Evolutionary conservation across 306 rosid species (phyloP).

Genomic region (Fragaria vesca): DNA sequence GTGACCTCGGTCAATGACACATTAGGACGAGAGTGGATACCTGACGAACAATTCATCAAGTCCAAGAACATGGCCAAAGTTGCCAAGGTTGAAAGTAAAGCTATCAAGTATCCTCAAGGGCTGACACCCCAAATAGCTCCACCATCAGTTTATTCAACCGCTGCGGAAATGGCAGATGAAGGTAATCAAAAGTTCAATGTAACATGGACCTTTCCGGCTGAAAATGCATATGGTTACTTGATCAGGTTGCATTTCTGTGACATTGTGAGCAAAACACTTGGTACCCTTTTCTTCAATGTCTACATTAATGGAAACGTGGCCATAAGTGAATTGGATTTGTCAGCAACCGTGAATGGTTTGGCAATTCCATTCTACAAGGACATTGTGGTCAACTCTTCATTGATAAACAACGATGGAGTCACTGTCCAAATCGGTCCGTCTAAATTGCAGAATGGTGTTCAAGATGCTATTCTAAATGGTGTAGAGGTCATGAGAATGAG

Average conservation of each 20-base stretch:
- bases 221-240: constrained; percentile 32
- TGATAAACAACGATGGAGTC: constrained; percentile 20
- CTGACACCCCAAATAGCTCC: constrained; percentile 33
- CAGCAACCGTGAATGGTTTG: constrained; percentile 35
- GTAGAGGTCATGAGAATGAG: constrained; percentile 46
- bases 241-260: constrained; percentile 49
- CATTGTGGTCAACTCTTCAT: constrained; percentile 46
- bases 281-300: constrained; percentile 42
- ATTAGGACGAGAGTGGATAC: constrained; percentile 38
- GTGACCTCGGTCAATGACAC: constrained; percentile 42
- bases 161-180: constrained; percentile 40
- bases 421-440: constrained; percentile 39
- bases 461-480: constrained; percentile 45
- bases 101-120: constrained; percentile 29
- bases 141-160: constrained; percentile 39
- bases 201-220: constrained; percentile 39
- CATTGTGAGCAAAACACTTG: constrained; percentile 39
- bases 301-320: constrained; percentile 43
- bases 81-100: neutral
- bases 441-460: constrained; percentile 18
- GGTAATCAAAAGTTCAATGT: constrained; percentile 38
- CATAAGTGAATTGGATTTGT: constrained; percentile 43
- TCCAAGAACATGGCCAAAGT: constrained; percentile 16
- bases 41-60: constrained; percentile 27
- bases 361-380: constrained; percentile 43